phyloP scores from a whole-genome alignment of 2,329 filamentous ascomycete genomes.

The Cercospora canescens region DNA sequence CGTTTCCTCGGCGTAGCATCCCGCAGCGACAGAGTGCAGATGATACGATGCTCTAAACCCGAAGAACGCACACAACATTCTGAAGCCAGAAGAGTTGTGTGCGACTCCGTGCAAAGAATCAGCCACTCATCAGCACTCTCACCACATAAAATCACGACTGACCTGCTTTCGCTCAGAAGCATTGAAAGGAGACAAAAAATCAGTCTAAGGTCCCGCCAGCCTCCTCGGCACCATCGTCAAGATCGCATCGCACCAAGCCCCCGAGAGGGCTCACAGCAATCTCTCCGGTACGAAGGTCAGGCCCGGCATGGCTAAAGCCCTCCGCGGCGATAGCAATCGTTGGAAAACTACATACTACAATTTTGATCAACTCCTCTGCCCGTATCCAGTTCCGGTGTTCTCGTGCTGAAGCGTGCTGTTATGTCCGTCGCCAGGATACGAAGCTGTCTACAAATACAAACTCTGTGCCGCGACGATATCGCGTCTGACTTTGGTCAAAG shows the following conservation, averaged over 20 bases:
- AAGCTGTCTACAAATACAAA: slow-evolving; percentile 69
- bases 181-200: neutral
- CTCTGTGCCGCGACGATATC: slow-evolving; percentile 96
- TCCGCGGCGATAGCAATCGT: slow-evolving; percentile 10
- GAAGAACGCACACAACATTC: too few relatives aligned
- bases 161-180: neutral
- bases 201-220: slow-evolving; percentile 8
- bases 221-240: slow-evolving; percentile 11
- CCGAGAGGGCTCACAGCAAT: slow-evolving; percentile 5
- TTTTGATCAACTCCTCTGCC: neutral
- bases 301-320: slow-evolving; percentile 10
- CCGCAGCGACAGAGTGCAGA: too few relatives aligned
- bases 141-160: neutral
- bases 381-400: neutral
- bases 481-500: slow-evolving; percentile 79
- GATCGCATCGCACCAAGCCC: slow-evolving; percentile 12
- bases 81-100: neutral
- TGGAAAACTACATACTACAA: slow-evolving; percentile 2
- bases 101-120: neutral
- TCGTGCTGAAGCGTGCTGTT: neutral
- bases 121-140: neutral
- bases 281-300: slow-evolving; percentile 13
- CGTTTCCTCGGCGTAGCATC: too few relatives aligned
- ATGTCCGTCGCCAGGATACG: neutral
- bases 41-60: too few relatives aligned